Conservation (phyloP, 345 rosid species). For the Heritiera littoralis region DNA sequence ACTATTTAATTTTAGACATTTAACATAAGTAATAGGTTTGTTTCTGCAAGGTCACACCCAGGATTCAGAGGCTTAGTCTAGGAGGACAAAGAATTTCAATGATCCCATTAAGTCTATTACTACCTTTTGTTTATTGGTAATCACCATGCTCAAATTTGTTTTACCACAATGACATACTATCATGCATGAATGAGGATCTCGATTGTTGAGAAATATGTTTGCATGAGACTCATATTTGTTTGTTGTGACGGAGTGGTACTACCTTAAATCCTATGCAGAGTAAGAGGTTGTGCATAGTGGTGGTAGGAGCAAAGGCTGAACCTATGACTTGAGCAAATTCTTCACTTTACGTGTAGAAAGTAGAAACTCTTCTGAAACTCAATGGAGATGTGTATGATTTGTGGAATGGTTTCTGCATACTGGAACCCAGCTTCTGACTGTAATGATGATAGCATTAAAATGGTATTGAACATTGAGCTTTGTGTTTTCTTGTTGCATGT, state of each 20-base stretch:
- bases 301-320: neutral
- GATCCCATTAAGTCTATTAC: neutral
- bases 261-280: neutral
- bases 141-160: neutral
- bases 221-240: slow-evolving; percentile 88
- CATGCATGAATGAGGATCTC: slow-evolving; percentile 76
- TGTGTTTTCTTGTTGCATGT: neutral
- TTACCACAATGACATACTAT: neutral
- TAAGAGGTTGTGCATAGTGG: neutral
- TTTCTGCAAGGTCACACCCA: neutral
- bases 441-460: neutral
- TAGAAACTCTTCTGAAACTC: neutral
- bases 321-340: neutral
- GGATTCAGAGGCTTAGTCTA: neutral
- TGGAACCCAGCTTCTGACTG: neutral
- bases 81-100: neutral
- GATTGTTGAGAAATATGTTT: slow-evolving; percentile 88
- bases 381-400: neutral
- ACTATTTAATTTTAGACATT: neutral
- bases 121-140: neutral
- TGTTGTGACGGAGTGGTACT: slow-evolving; percentile 56
- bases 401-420: neutral
- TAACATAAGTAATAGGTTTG: neutral
- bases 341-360: neutral
- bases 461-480: neutral